Evolutionary conservation across 352 stramenopile species (phyloP).

Genomic region (Globisporangium paddicum): DNA sequence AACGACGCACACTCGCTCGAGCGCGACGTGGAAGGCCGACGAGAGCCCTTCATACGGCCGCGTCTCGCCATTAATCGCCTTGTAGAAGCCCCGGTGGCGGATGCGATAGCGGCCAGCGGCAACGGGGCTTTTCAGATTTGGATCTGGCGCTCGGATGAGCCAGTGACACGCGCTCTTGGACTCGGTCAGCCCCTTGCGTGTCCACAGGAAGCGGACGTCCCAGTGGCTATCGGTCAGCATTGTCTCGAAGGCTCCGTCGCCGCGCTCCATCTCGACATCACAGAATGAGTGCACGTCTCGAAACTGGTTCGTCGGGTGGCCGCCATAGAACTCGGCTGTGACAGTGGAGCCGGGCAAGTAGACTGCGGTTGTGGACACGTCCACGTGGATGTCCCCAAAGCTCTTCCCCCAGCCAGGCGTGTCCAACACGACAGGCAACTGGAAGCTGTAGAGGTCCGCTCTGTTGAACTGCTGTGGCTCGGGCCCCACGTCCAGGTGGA

Average conservation of each 20-base stretch:
- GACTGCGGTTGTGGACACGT: too few relatives aligned
- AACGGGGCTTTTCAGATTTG: slow-evolving; percentile 1
- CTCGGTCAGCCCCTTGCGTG: slow-evolving; percentile 15
- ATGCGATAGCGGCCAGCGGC: slow-evolving; percentile 35
- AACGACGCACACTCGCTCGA: neutral
- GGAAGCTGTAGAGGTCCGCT: slow-evolving; percentile 22
- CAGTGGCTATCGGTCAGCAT: slow-evolving; percentile 46
- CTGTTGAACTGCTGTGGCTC: slow-evolving; percentile 30
- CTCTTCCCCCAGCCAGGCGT: slow-evolving; percentile 19
- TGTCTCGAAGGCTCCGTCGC: slow-evolving; percentile 19
- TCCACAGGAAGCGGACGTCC: slow-evolving; percentile 44
- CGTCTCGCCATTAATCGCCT: slow-evolving; percentile 23
- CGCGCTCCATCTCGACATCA: slow-evolving; percentile 35
- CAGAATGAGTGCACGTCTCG: slow-evolving; percentile 33
- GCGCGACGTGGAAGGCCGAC: neutral
- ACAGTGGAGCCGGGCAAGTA: slow-evolving; percentile 34
- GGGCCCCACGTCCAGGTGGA: slow-evolving; percentile 28
- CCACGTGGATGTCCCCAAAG: slow-evolving; percentile 25
- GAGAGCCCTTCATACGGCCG: slow-evolving; percentile 1
- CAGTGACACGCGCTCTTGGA: slow-evolving; percentile 39
- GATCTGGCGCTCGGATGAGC: slow-evolving; percentile 5
- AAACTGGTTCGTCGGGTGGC: slow-evolving; percentile 36
- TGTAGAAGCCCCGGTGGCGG: slow-evolving; percentile 33
- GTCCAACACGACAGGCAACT: slow-evolving; percentile 34
- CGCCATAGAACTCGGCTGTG: slow-evolving; percentile 34